These are phyloP conservation scores for Torulaspora delbrueckii DNA, from an alignment of 805 yeast species.

Conservation along the genomic window DNA sequence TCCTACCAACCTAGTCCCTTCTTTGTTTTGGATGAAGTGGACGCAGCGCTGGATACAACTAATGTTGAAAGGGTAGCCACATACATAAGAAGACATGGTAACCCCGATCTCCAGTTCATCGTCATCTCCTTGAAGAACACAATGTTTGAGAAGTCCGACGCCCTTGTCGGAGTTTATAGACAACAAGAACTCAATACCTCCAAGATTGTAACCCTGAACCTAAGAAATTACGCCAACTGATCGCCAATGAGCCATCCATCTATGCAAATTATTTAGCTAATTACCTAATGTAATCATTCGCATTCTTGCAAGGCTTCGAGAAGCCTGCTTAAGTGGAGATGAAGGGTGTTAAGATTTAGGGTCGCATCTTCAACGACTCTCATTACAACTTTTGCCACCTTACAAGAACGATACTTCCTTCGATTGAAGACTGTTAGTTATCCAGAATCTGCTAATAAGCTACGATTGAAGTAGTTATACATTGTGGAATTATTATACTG, in stretches of 20 bases:
- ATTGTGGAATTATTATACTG: neutral
- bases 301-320: neutral
- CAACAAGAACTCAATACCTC: constrained; percentile 72
- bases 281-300: neutral
- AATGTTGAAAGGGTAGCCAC: constrained; percentile 85
- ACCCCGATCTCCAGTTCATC: constrained; percentile 80
- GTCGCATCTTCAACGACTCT: constrained; percentile 3
- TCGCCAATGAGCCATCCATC: neutral
- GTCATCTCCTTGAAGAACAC: constrained; percentile 87
- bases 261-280: neutral
- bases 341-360: constrained; percentile 7
- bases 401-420: neutral
- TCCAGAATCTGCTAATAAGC: neutral
- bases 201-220: constrained; percentile 65
- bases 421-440: neutral
- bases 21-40: constrained; percentile 95
- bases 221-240: constrained; percentile 52
- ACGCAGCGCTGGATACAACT: constrained; percentile 90
- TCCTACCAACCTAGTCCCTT: constrained; percentile 91
- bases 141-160: constrained; percentile 81
- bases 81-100: constrained; percentile 70
- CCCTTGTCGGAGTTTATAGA: constrained; percentile 88
- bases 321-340: neutral
- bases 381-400: constrained; percentile 4
- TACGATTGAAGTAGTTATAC: neutral